These are phyloP conservation scores for Trichoderma polysporum DNA, from an alignment of 2,329 filamentous ascomycete genomes.

Conservation along the genomic window DNA sequence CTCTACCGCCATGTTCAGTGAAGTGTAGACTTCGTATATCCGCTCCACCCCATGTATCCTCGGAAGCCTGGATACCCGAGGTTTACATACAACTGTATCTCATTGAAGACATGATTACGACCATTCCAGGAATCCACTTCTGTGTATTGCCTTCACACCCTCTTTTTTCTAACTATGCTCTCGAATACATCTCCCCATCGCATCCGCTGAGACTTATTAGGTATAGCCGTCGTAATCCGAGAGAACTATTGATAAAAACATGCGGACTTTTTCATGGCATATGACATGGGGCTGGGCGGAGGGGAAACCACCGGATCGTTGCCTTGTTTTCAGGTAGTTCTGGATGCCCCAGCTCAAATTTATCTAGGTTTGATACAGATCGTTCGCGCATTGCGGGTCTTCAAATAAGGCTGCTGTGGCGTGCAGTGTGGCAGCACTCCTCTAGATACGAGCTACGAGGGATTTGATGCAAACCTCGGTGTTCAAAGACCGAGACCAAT, in stretches of 20 bases:
- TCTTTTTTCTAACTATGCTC: neutral
- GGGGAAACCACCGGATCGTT: neutral
- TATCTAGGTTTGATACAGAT: neutral
- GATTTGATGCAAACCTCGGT: neutral
- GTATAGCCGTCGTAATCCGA: constrained; percentile 6
- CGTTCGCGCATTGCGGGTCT: neutral
- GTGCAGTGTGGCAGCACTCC: neutral
- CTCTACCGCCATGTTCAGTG: neutral
- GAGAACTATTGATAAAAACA: neutral
- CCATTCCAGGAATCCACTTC: neutral
- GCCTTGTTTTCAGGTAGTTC: neutral
- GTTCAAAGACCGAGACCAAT: constrained; percentile 1
- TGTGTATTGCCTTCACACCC: constrained; percentile 8
- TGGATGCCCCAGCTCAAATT: constrained; percentile 1
- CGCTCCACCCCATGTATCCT: neutral
- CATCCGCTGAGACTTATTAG: neutral
- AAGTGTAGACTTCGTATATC: neutral
- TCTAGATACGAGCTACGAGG: neutral
- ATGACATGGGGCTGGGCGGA: neutral
- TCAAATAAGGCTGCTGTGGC: neutral
- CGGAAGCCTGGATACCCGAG: neutral
- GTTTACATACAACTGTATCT: neutral
- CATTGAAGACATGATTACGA: neutral
- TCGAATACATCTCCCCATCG: neutral
- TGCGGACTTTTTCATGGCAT: neutral